Conservation (phyloP, 208 protist genomes). For the Trypanosoma platydactyli region DNA sequence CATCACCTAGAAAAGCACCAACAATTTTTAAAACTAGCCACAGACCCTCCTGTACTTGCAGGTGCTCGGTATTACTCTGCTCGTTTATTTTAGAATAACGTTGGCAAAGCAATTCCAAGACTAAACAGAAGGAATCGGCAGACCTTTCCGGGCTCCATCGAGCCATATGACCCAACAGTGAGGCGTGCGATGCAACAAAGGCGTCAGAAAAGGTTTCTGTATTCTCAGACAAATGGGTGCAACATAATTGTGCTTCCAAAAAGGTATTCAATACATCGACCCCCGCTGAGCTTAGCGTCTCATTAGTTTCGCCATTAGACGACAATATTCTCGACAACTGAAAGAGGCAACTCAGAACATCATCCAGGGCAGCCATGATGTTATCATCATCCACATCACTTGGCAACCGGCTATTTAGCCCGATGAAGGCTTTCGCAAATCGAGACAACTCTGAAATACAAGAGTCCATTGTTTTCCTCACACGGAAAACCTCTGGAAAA, state of each 20-base stretch:
- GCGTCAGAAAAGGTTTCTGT: constrained; percentile 54
- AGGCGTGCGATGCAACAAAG: constrained; percentile 68
- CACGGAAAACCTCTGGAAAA: constrained; percentile 19
- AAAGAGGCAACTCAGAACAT: constrained; percentile 43
- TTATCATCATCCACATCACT: constrained; percentile 39
- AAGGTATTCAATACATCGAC: constrained; percentile 26
- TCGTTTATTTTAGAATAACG: not conserved
- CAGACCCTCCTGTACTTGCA: constrained; percentile 49
- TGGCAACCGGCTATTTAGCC: constrained; percentile 32
- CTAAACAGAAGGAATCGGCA: constrained; percentile 9
- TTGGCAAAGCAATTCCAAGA: constrained; percentile 13
- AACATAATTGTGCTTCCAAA: constrained; percentile 20
- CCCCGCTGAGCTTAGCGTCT: not conserved
- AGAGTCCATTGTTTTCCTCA: constrained; percentile 2
- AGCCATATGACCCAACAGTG: constrained; percentile 64
- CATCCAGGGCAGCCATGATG: constrained; percentile 71
- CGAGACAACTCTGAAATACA: constrained; percentile 19
- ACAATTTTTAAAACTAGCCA: constrained; percentile 67
- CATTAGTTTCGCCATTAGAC: not conserved
- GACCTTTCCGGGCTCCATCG: constrained; percentile 32
- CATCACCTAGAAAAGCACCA: constrained; percentile 64
- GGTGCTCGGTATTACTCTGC: not conserved
- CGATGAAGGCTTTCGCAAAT: constrained; percentile 29
- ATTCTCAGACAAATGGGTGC: constrained; percentile 33
- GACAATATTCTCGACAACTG: constrained; percentile 8